These are phyloP conservation scores for Leccinum obscurum DNA, from an alignment of 768 basidiomycete genomes.

Conservation along the genomic window DNA sequence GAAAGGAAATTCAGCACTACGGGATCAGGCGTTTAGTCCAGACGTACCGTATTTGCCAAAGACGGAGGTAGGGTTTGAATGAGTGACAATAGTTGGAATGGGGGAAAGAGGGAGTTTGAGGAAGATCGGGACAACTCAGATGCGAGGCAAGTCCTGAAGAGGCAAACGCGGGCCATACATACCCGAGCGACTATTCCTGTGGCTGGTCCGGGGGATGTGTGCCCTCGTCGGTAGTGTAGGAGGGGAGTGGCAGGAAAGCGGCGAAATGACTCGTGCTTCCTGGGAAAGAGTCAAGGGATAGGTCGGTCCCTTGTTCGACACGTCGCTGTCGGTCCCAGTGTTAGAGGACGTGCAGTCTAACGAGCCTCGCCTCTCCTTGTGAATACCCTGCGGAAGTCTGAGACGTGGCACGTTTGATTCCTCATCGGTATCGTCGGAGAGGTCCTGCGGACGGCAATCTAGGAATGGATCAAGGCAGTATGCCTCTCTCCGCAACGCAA, in stretches of 20 bases:
- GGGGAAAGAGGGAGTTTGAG: no score
- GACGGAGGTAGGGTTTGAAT: not conserved
- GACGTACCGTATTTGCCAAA: slow-evolving; percentile 3
- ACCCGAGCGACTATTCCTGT: slow-evolving; percentile 3
- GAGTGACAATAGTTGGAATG: slow-evolving; percentile 21
- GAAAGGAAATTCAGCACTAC: not conserved
- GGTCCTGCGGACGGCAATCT: slow-evolving; percentile 3
- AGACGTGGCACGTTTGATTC: not conserved
- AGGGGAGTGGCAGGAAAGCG: not conserved
- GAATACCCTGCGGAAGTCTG: not conserved
- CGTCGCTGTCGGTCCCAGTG: not conserved
- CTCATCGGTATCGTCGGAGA: not conserved
- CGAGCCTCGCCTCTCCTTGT: not conserved
- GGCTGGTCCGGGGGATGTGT: not conserved
- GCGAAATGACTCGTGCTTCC: not conserved
- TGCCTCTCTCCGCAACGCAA: not conserved
- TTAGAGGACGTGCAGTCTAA: slow-evolving; percentile 1
- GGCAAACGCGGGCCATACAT: not conserved
- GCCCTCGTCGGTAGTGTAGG: slow-evolving; percentile 5
- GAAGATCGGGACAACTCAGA: not conserved
- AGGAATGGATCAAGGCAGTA: slow-evolving; percentile 3
- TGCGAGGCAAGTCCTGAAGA: not conserved
- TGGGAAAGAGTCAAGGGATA: not conserved
- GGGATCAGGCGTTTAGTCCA: not conserved
- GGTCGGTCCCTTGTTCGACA: slow-evolving; percentile 5